These are phyloP conservation scores for Dryas octopetala DNA, from an alignment of 306 rosid species.

Conservation along the genomic window DNA sequence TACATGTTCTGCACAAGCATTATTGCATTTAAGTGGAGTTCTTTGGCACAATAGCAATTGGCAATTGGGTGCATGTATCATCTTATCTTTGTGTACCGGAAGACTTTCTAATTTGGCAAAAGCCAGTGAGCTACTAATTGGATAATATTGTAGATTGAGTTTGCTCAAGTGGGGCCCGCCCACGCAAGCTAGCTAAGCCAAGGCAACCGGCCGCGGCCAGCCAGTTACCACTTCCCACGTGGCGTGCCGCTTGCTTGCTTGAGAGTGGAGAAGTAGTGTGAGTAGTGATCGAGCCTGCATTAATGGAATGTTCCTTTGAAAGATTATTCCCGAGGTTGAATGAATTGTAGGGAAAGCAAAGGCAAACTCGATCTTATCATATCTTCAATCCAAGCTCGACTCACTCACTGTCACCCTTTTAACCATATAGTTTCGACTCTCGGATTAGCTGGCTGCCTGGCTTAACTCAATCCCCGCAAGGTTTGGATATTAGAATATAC, in stretches of 20 bases:
- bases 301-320: not conserved
- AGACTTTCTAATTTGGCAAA: not conserved
- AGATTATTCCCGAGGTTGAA: not conserved
- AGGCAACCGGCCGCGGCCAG: not conserved
- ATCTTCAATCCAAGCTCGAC: not conserved
- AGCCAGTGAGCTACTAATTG: not conserved
- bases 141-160: not conserved
- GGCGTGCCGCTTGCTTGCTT: not conserved
- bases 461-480: not conserved
- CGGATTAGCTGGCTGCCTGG: not conserved
- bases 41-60: no score
- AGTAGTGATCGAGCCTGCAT: not conserved
- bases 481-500: not conserved
- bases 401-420: not conserved
- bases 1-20: no score
- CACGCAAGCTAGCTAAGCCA: not conserved
- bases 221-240: not conserved
- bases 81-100: not conserved
- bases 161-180: not conserved
- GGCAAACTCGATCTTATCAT: conserved; percentile 6
- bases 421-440: not conserved
- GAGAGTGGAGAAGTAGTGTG: not conserved
- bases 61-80: not conserved
- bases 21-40: no score
- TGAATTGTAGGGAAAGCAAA: conserved; percentile 15